Evolutionary conservation across 139 green algal genomes (phyloP), one percentile per base, ranked within the genome.

Genomic region (Coccomyxa sp.): DNA sequence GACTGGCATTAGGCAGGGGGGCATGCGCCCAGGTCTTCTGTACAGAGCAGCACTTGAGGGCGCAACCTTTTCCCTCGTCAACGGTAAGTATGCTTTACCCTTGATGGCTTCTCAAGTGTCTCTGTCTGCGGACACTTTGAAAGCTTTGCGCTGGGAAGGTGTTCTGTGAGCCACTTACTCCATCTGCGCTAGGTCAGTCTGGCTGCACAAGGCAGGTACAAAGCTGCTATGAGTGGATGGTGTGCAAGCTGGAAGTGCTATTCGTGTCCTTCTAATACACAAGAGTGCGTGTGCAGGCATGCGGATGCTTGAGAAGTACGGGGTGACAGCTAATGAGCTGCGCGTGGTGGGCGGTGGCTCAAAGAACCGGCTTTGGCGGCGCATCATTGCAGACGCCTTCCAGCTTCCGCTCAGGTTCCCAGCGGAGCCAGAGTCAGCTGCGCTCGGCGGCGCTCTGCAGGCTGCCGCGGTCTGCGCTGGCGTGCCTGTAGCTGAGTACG

Each of bases 31-130:
- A 2, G 93, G 91, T 1, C 74, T 95, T 55, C 41, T 97, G 35
- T 98, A 97, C 86, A 83, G 92, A 1, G 92, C 94, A 3, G 94
- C 93, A 6, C 75, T 98, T 18, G 94, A 98, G 81, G 94, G 92
- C 0, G 89, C 84, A 50, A 96, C 93, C 8, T 92, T 94, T 37
- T 87, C 85, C n/a, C 82, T 98, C 35, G 78, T 94, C 31, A 82
- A 81, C 7, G 93, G 90, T 55, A n/a, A 14, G 39, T 74, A 0
- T 27, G 50, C 50, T 6, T 7, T 7, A 64, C 18, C 50, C 27
- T n/a, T n/a, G n/a, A n/a, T n/a, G n/a, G n/a, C n/a, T n/a, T n/a
- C n/a, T n/a, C n/a, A n/a, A n/a, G n/a, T n/a, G n/a, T n/a, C n/a
- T n/a, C n/a, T n/a, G n/a, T n/a, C n/a, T n/a, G n/a, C n/a, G n/a